A percentile compares a stretch with the other conserved stretches of the same genome.
Evolutionary conservation across 2,329 filamentous ascomycete species (phyloP).

Genomic region (Ceratocystis ficicola): DNA sequence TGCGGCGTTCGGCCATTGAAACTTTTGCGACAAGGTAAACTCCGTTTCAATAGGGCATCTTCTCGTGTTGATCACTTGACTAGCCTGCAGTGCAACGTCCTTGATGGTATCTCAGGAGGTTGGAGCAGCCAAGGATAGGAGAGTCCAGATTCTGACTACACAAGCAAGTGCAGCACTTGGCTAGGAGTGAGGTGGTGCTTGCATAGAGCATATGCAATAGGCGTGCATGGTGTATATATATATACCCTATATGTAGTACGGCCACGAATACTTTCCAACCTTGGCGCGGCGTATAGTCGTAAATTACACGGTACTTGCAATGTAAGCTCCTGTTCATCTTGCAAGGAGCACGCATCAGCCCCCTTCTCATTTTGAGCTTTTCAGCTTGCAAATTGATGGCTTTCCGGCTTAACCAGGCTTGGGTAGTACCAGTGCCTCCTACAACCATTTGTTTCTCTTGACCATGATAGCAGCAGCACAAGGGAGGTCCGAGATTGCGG

Average conservation of each 20-base stretch:
- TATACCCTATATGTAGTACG: no score
- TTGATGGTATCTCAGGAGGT: not conserved
- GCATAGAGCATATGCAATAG: no score
- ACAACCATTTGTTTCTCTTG: not conserved
- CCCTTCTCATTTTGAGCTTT: not conserved
- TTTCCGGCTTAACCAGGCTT: not conserved
- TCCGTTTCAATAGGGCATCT: not conserved
- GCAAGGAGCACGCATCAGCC: not conserved
- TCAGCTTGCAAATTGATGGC: not conserved
- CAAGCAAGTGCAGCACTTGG: no score
- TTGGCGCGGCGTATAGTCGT: not conserved
- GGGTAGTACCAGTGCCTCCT: not conserved
- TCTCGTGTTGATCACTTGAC: not conserved
- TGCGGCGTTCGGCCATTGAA: not conserved
- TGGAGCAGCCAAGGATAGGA: not conserved
- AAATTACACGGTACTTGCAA: not conserved
- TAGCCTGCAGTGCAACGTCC: not conserved
- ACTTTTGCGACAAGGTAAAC: not conserved
- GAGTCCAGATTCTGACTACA: not conserved
- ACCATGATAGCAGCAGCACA: not conserved
- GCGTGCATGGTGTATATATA: no score
- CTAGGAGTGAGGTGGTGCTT: no score
- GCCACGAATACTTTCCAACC: no score
- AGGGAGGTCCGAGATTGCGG: not conserved
- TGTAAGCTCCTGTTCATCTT: not conserved